Conservation (phyloP, 805 yeast species). For the Metschnikowia henanensis region DNA sequence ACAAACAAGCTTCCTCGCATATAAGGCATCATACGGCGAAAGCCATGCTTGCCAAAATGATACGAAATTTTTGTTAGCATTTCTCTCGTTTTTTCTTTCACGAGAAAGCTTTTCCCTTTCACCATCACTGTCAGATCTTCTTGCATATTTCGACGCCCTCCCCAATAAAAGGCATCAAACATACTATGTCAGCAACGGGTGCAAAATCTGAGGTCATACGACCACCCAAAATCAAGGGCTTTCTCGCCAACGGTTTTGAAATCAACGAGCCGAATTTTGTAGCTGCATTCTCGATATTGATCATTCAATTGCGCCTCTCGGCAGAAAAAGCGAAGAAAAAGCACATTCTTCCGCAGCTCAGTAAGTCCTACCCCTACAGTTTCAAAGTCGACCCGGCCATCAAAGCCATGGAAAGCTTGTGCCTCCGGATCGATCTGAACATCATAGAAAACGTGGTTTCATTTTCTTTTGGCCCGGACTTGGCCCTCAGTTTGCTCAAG, state of each 20-base stretch:
- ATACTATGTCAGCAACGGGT: slow-evolving; percentile 6
- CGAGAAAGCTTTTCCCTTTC: too few relatives aligned
- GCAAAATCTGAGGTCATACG: slow-evolving; percentile 3
- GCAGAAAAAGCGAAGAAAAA: slow-evolving; percentile 16
- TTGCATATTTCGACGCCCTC: too few relatives aligned
- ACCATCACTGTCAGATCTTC: too few relatives aligned
- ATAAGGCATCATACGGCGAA: slow-evolving; percentile 4
- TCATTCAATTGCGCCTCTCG: slow-evolving; percentile 37
- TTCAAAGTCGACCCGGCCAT: slow-evolving; percentile 57
- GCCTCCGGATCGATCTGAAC: slow-evolving; percentile 47
- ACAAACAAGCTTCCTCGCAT: slow-evolving; percentile 5
- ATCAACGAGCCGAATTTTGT: slow-evolving; percentile 57
- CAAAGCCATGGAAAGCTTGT: slow-evolving; percentile 47
- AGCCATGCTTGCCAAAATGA: not conserved
- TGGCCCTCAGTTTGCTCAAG: slow-evolving; percentile 45
- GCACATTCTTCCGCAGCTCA: slow-evolving; percentile 23
- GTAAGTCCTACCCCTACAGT: slow-evolving; percentile 46
- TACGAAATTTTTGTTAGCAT: not conserved
- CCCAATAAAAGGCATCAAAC: too few relatives aligned
- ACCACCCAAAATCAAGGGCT: slow-evolving; percentile 1
- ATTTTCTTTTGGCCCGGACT: slow-evolving; percentile 50
- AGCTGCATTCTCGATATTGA: slow-evolving; percentile 54
- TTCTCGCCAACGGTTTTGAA: slow-evolving; percentile 7
- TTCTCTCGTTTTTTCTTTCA: not conserved
- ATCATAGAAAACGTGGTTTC: slow-evolving; percentile 52